phyloP scores from a whole-genome alignment of 2,329 filamentous ascomycete species.

The Lasiodiplodia citricola region DNA sequence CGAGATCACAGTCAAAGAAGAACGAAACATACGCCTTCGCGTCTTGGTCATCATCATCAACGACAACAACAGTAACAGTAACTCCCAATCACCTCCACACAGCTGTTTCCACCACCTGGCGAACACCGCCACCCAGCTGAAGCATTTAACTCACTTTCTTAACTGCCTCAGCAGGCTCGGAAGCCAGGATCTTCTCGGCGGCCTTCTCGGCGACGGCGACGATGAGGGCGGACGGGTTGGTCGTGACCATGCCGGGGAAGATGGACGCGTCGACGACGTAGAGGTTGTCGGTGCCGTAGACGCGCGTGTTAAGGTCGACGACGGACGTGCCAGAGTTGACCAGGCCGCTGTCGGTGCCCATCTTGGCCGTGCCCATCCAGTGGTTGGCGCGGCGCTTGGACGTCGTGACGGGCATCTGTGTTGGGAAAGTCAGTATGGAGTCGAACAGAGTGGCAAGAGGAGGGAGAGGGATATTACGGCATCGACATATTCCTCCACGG shows the following conservation, averaged over 20 bases:
- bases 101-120: not conserved
- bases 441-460: conserved; percentile 14
- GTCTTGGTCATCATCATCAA: not conserved
- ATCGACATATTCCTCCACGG: conserved; percentile 63
- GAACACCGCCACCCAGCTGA: not conserved
- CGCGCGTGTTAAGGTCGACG: conserved; percentile 57
- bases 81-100: conserved; percentile 18
- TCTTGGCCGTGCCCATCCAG: conserved; percentile 63
- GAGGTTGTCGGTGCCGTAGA: conserved; percentile 54
- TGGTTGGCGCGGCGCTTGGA: conserved; percentile 50
- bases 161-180: conserved; percentile 5
- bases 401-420: conserved; percentile 40
- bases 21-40: conserved; percentile 10
- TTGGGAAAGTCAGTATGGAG: conserved; percentile 27
- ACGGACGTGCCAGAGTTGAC: conserved; percentile 49
- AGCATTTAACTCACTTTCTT: conserved; percentile 27
- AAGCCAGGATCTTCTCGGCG: conserved; percentile 42
- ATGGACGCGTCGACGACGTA: conserved; percentile 55
- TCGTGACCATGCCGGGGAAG: conserved; percentile 49
- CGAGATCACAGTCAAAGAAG: not conserved
- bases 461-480: conserved; percentile 31
- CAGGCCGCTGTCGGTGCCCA: conserved; percentile 52
- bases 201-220: conserved; percentile 44
- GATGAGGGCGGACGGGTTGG: conserved; percentile 47
- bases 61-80: not conserved